Base-by-base conservation (phyloP, 2,329 filamentous ascomycete species). In the Neopestalotiopsis sp. region DNA sequence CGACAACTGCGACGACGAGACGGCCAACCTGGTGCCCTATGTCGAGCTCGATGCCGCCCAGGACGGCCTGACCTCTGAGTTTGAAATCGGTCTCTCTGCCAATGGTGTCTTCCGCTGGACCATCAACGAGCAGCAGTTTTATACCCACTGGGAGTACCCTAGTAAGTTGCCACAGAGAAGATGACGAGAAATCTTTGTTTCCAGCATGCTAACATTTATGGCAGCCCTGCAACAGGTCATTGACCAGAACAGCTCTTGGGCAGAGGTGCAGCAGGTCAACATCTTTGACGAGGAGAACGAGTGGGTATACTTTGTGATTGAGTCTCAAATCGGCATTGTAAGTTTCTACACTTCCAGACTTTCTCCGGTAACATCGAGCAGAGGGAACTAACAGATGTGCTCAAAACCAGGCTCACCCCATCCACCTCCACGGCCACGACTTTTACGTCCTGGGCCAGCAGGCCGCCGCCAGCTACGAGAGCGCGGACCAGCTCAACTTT, bases 71-170 rank as follows among this genome's bases (percentile, higher is more conserved):
- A 74, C 76, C 72, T 72, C 74, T 38, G 71, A 79, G 59, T 69
- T 78, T 49, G 72, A 79, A 62, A 28, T 77, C 70, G 52, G 75
- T 49, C 67, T 79, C 42, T 69, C 72, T 40, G 67, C 70, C 49
- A 71, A 75, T 13, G 74, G 78, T 30, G 78, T 81, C 71, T 84
- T 86, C 77, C 80, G 81, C 61, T 87, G 85, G 85, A 83, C 79
- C 14, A 75, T 87, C 71, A 86, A 86, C 74, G 78, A 77, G 58
- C 84, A 80, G 40, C 82, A 81, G n/a, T 81, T 88, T 73, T 69
- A 80, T 12, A 78, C 87, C 1, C 79, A 87, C 68, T 87, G 85
- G 79, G 78, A 76, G 6, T 74, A 84, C 57, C 86, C 86, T 5
- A 88, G 73, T 74, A 72, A 73, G 73, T 68, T 17, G 10, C 28